Evolutionary conservation across 495 filamentous ascomycete genomes (phyloP).

Genomic region (Clohesyomyces aquaticus): DNA sequence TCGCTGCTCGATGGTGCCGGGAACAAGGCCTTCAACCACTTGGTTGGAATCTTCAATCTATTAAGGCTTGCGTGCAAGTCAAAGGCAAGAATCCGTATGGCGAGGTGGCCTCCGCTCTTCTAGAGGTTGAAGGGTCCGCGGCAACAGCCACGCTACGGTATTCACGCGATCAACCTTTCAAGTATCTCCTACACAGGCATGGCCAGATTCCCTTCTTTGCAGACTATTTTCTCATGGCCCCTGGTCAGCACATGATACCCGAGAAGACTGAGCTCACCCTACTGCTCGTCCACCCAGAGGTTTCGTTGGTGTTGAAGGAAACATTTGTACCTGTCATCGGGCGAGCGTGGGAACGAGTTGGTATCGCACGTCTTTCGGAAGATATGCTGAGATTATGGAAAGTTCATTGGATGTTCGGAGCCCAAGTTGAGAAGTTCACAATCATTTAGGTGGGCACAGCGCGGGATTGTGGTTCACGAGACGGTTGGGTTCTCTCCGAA

Average conservation of each 20-base stretch:
- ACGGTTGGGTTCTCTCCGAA: too few relatives aligned
- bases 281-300: slow-evolving; percentile 12
- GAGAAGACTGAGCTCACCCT: neutral
- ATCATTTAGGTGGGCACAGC: too few relatives aligned
- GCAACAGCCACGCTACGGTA: slow-evolving; percentile 2
- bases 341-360: slow-evolving; percentile 9
- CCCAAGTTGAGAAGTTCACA: too few relatives aligned
- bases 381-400: too few relatives aligned
- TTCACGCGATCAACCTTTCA: slow-evolving; percentile 4
- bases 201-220: slow-evolving; percentile 14
- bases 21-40: neutral
- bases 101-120: neutral
- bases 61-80: neutral
- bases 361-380: too few relatives aligned
- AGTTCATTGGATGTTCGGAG: too few relatives aligned
- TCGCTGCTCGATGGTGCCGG: too few relatives aligned
- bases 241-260: neutral
- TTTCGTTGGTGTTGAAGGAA: slow-evolving; percentile 1
- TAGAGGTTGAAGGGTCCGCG: neutral
- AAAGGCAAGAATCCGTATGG: slow-evolving; percentile 4
- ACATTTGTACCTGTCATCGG: neutral
- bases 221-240: slow-evolving; percentile 8
- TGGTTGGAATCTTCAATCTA: neutral
- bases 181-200: slow-evolving; percentile 3
- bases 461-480: too few relatives aligned